Base-by-base conservation (phyloP, 306 rosid species). In the Corylus avellana region DNA sequence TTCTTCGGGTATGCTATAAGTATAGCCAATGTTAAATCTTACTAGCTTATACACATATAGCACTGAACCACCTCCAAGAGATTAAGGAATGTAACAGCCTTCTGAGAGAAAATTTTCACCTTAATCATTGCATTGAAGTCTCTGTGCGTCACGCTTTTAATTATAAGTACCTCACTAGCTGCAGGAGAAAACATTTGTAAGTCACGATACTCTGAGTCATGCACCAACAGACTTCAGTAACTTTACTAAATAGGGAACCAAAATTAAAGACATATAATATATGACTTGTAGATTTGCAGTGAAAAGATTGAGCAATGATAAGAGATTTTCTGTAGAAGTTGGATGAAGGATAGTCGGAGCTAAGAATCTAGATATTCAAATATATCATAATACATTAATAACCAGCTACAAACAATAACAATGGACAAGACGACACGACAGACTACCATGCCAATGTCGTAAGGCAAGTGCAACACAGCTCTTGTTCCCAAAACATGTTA, bases 101-200 rank as follows among this genome's bases (percentile, higher is more conserved):
- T 14, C 57, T 59, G 55, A 73, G 69, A 83, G 79, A 71, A 79
- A 29, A 77, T 72, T 79, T 80, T 84, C 77, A 95, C 99, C 97
- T 95, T 91, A 68, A 95, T 93, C 90, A 89, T 83, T 72, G 89
- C 91, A 82, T 91, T 95, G 74, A 95, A 90, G 78, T 93, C 96
- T 86, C 78, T 84, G 49, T 95, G 99, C 0, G 94, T 93, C 79
- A 95, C 85, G 75, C 99, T 95, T 85, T 95, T 95, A 87, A 95
- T 93, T 74, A 95, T 88, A 70, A 95, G 97, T 73, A 91, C 94
- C 89, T 95, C 98, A 10, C 80, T 81, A 76, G 78, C 97, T 95
- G 97, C 84, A 87, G 74, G 79, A 68, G 71, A 83, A 61, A 69
- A 75, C 46, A 73, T 55, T 10, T 12, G 70, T 75, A 39, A 67